phyloP scores from a whole-genome alignment of 768 basidiomycete species.

The Hirschioporus abietinus region DNA sequence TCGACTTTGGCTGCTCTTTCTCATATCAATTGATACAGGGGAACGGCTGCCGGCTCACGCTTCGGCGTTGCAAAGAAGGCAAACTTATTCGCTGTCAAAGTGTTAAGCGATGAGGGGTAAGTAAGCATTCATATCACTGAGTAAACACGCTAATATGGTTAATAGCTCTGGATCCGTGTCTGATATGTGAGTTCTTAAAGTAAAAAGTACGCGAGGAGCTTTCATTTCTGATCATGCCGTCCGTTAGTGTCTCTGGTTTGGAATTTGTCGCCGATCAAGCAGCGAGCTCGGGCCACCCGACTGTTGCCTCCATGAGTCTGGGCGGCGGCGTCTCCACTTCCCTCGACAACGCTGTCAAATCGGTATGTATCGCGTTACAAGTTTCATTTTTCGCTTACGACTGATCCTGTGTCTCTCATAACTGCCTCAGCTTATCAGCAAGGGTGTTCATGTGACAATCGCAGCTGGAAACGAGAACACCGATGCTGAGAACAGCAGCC shows the following conservation, averaged over 20 bases:
- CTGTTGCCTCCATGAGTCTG: slow-evolving; percentile 32
- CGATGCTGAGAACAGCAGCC: slow-evolving; percentile 28
- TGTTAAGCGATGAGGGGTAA: slow-evolving; percentile 31
- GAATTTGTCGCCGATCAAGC: slow-evolving; percentile 25
- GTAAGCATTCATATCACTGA: slow-evolving; percentile 3
- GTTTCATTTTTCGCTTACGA: no score
- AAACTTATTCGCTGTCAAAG: slow-evolving; percentile 37
- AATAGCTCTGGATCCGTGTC: slow-evolving; percentile 10
- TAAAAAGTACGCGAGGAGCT: neutral
- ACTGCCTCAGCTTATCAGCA: slow-evolving; percentile 21
- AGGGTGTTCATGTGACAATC: slow-evolving; percentile 28
- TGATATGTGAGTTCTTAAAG: slow-evolving; percentile 6
- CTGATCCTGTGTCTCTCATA: neutral
- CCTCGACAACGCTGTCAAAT: slow-evolving; percentile 28
- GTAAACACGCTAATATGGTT: neutral
- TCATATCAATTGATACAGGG: slow-evolving; percentile 19
- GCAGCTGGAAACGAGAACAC: slow-evolving; percentile 32
- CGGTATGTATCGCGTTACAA: slow-evolving; percentile 10
- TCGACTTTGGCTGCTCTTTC: neutral
- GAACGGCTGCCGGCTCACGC: slow-evolving; percentile 28
- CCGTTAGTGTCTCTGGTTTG: slow-evolving; percentile 27
- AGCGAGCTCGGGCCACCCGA: slow-evolving; percentile 22
- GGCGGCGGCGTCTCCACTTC: slow-evolving; percentile 25
- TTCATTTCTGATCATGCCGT: neutral
- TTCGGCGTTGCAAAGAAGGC: slow-evolving; percentile 33